Evolutionary conservation across 2,329 filamentous ascomycete genomes (phyloP).

Genomic region (Penicillium oxalicum): DNA sequence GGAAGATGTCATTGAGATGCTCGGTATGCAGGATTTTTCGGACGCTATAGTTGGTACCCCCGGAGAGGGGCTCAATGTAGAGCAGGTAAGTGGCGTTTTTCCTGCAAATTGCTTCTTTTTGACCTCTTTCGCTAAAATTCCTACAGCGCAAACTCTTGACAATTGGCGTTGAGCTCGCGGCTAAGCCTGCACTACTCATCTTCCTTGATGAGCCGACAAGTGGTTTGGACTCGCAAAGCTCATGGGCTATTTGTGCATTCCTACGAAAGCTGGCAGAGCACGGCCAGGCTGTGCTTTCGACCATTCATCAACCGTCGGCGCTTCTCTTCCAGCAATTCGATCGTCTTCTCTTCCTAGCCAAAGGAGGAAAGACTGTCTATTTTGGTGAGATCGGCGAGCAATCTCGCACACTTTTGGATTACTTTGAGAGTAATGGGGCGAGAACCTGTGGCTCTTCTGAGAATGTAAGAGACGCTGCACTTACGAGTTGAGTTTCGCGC

Average conservation of each 20-base stretch:
- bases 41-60: slow-evolving; percentile 82
- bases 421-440: slow-evolving; percentile 60
- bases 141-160: slow-evolving; percentile 55
- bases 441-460: slow-evolving; percentile 54
- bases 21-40: slow-evolving; percentile 83
- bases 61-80: slow-evolving; percentile 63
- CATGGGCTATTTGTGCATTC: slow-evolving; percentile 82
- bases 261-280: slow-evolving; percentile 80
- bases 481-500: too few relatives aligned
- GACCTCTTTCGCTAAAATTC: neutral
- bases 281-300: slow-evolving; percentile 83
- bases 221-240: slow-evolving; percentile 81
- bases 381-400: slow-evolving; percentile 60
- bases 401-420: slow-evolving; percentile 51
- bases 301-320: slow-evolving; percentile 90
- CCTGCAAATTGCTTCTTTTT: too few relatives aligned
- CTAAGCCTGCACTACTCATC: slow-evolving; percentile 76
- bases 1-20: slow-evolving; percentile 70
- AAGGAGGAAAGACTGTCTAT: slow-evolving; percentile 60
- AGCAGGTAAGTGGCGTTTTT: slow-evolving; percentile 41
- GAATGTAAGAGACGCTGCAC: slow-evolving; percentile 40
- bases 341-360: slow-evolving; percentile 55
- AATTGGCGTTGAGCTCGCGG: slow-evolving; percentile 86
- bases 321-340: slow-evolving; percentile 83
- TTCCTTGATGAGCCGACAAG: slow-evolving; percentile 93